These are phyloP conservation scores for Euphorbia peplus DNA, from an alignment of 345 rosid genomes.

Conservation along the genomic window DNA sequence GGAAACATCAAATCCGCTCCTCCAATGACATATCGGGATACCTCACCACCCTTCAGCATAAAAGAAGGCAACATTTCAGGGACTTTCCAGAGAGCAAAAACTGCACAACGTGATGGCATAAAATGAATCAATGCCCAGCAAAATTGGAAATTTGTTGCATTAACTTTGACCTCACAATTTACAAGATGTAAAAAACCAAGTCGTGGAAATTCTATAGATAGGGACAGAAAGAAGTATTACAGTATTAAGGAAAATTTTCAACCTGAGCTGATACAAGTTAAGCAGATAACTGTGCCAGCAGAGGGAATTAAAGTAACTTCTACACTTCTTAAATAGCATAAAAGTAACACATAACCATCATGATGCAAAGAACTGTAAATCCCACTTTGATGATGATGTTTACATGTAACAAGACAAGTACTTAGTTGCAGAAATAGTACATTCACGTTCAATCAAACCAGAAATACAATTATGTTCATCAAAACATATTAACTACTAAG, in stretches of 20 bases:
- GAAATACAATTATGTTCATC: background rate
- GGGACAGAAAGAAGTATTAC: background rate
- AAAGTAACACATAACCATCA: background rate
- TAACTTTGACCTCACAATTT: background rate
- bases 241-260: background rate
- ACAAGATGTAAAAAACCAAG: background rate
- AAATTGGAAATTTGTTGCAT: background rate
- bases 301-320: background rate
- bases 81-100: constrained; percentile 87
- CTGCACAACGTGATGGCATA: constrained; percentile 33
- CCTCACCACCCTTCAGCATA: constrained; percentile 83
- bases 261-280: background rate
- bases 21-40: constrained; percentile 78
- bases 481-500: background rate
- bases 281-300: background rate
- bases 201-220: background rate
- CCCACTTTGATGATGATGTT: too few species aligned
- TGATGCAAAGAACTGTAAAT: too few species aligned
- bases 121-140: background rate
- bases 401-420: too few species aligned
- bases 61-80: constrained; percentile 82
- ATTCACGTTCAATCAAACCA: too few species aligned
- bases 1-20: constrained; percentile 99
- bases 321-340: background rate
- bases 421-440: too few species aligned